Percentiles rank a stretch among this genome's conserved stretches.
Evolutionary conservation across 2,329 filamentous ascomycete species (phyloP).

Genomic region (Fusarium chaquense): DNA sequence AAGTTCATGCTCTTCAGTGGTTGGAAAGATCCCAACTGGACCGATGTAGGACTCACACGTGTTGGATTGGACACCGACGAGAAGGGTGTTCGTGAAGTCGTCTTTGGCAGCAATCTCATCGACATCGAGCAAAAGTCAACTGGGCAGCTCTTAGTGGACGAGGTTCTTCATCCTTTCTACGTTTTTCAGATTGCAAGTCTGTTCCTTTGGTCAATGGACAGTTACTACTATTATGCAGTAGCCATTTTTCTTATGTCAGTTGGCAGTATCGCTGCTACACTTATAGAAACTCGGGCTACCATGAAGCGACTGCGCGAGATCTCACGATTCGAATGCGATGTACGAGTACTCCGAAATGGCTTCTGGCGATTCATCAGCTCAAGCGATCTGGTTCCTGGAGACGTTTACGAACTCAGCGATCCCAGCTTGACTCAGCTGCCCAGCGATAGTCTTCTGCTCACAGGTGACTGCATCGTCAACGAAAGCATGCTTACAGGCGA

Average conservation of each 20-base stretch:
- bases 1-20: slow-evolving; percentile 87
- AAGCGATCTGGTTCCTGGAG: slow-evolving; percentile 89
- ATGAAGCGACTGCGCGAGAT: slow-evolving; percentile 93
- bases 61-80: slow-evolving; percentile 89
- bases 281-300: slow-evolving; percentile 90
- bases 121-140: slow-evolving; percentile 92
- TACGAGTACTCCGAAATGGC: slow-evolving; percentile 90
- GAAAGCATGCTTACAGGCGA: slow-evolving; percentile 99
- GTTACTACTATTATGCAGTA: slow-evolving; percentile 97
- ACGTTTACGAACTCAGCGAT: slow-evolving; percentile 97
- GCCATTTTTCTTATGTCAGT: slow-evolving; percentile 97
- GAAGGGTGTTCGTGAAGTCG: slow-evolving; percentile 81
- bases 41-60: slow-evolving; percentile 78
- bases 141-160: slow-evolving; percentile 86
- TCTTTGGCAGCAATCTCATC: slow-evolving; percentile 92
- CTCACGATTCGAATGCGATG: slow-evolving; percentile 93
- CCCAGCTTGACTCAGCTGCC: slow-evolving; percentile 89
- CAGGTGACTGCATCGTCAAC: slow-evolving; percentile 97
- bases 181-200: slow-evolving; percentile 97
- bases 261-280: slow-evolving; percentile 88
- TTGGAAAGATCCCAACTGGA: slow-evolving; percentile 96
- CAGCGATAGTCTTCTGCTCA: slow-evolving; percentile 89
- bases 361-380: slow-evolving; percentile 95
- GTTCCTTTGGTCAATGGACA: slow-evolving; percentile 91
- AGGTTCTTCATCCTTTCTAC: slow-evolving; percentile 98